phyloP scores from a whole-genome alignment of 352 stramenopile genomes.

The Phytophthora tubulina region DNA sequence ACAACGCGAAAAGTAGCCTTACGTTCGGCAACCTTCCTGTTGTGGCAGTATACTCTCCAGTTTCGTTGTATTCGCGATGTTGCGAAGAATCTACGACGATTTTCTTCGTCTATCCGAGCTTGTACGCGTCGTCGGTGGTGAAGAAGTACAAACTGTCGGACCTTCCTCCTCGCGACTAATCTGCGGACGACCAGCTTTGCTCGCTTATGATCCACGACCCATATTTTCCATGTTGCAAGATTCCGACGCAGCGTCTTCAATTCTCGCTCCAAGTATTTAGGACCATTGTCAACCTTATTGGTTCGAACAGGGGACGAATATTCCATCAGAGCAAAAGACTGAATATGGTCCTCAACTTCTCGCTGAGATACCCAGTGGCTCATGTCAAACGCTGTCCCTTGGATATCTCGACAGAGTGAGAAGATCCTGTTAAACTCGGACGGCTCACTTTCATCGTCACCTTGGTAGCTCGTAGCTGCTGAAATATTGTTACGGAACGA shows the following conservation, averaged over 20 bases:
- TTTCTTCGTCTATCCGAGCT: slow-evolving; percentile 21
- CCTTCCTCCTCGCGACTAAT: slow-evolving; percentile 36
- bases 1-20: slow-evolving; percentile 46
- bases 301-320: slow-evolving; percentile 9
- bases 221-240: slow-evolving; percentile 52
- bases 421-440: slow-evolving; percentile 47
- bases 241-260: slow-evolving; percentile 76
- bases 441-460: slow-evolving; percentile 17
- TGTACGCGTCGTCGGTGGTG: slow-evolving; percentile 19
- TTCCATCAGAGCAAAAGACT: slow-evolving; percentile 23
- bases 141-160: slow-evolving; percentile 39
- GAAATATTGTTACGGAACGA: slow-evolving; percentile 8
- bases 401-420: slow-evolving; percentile 60
- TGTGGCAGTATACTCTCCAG: slow-evolving; percentile 32
- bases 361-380: slow-evolving; percentile 45
- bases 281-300: slow-evolving; percentile 5
- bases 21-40: background rate
- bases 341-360: slow-evolving; percentile 40
- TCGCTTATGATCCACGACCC: slow-evolving; percentile 27
- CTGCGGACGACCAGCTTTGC: slow-evolving; percentile 38
- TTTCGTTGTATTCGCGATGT: slow-evolving; percentile 40
- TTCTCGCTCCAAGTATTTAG: slow-evolving; percentile 65
- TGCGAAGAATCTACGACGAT: slow-evolving; percentile 8
- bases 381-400: slow-evolving; percentile 57
- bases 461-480: slow-evolving; percentile 8